A percentile compares a stretch with the other conserved stretches of the same genome.
phyloP scores from a whole-genome alignment of 768 basidiomycete genomes.

The Leccinum boreale region DNA sequence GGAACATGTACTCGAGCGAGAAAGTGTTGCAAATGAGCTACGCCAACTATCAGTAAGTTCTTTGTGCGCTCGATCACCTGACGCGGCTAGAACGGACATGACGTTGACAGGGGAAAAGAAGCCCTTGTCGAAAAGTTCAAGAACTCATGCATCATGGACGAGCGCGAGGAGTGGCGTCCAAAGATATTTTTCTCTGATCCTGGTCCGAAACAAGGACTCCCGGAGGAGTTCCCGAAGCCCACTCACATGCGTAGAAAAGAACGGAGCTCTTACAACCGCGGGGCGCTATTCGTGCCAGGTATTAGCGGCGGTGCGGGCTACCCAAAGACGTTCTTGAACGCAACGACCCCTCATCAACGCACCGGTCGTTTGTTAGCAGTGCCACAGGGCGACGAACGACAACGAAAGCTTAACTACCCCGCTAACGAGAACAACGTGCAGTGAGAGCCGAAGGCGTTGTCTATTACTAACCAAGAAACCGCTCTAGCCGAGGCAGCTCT shows the following conservation, averaged over 20 bases:
- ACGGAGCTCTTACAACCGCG: constrained; percentile 76
- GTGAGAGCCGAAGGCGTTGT: background rate
- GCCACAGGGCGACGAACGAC: constrained; percentile 24
- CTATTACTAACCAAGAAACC: background rate
- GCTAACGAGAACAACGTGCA: constrained; percentile 6
- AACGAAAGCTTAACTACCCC: constrained; percentile 19
- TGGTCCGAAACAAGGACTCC: constrained; percentile 69
- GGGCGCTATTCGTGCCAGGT: constrained; percentile 62
- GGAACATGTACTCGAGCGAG: constrained; percentile 92
- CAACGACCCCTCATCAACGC: constrained; percentile 17
- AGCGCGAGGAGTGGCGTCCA: constrained; percentile 77
- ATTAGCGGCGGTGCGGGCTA: constrained; percentile 24
- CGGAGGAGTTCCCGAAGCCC: constrained; percentile 78
- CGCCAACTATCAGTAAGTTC: constrained; percentile 85
- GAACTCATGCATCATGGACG: constrained; percentile 89
- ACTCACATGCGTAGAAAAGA: constrained; percentile 81
- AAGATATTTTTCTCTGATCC: constrained; percentile 76
- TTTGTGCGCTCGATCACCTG: background rate
- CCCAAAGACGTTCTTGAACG: constrained; percentile 28
- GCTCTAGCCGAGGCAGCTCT: background rate
- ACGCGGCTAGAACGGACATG: constrained; percentile 6
- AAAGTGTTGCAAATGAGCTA: constrained; percentile 91
- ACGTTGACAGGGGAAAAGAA: constrained; percentile 69
- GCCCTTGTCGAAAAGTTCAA: constrained; percentile 90
- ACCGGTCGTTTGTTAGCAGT: constrained; percentile 10